Evolutionary conservation across 1,284 basidiomycete genomes (phyloP).

Genomic region (Trichosporon coremiiforme): DNA sequence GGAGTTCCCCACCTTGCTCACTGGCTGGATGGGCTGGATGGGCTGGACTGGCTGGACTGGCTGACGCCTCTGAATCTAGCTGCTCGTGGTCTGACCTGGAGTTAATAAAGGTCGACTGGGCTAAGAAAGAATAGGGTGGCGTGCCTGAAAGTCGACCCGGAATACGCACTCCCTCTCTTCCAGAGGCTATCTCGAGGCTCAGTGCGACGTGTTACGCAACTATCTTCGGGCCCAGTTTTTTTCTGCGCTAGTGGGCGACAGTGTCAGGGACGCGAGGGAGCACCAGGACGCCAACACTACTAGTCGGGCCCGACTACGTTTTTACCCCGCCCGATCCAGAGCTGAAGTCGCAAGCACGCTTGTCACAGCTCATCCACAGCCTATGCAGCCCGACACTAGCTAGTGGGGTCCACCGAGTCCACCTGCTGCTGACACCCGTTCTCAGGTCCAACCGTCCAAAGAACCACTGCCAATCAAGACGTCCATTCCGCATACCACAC

Average conservation of each 20-base stretch:
- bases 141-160: background rate
- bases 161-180: background rate
- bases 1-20: background rate
- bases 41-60: no score
- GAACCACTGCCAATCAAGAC: slow-evolving; percentile 14
- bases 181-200: background rate
- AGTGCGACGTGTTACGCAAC: slow-evolving; percentile 1
- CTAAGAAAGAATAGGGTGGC: background rate
- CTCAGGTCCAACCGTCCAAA: no score
- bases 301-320: background rate
- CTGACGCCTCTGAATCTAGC: no score
- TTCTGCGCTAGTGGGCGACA: slow-evolving; percentile 5
- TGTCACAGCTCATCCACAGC: background rate
- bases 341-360: background rate
- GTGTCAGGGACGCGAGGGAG: background rate
- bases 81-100: no score
- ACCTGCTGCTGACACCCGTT: background rate
- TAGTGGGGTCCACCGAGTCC: background rate
- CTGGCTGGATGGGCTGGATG: no score
- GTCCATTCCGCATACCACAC: slow-evolving; percentile 16
- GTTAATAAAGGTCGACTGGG: background rate
- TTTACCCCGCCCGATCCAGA: slow-evolving; percentile 11
- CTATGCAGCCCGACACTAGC: no score
- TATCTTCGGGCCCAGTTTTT: slow-evolving; percentile 10
- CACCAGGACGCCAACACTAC: no score